A percentile compares a stretch with the other conserved stretches of the same genome.
Conservation (phyloP, 2,329 filamentous ascomycete genomes). For the Sporothrix variecibatus region DNA sequence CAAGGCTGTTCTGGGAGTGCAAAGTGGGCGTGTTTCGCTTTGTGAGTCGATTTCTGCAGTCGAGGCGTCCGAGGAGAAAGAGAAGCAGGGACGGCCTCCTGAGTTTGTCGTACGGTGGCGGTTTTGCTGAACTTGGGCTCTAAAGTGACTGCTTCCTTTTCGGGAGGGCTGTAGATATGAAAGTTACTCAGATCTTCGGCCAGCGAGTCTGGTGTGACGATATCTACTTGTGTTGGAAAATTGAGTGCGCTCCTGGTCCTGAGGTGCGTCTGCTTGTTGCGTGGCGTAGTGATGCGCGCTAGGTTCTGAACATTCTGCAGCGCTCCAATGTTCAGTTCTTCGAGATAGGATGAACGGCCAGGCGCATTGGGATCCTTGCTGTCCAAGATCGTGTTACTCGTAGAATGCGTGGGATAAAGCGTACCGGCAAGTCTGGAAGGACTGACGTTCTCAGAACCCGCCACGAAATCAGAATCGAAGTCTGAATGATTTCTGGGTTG, state of each 20-base stretch:
- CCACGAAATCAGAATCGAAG: not conserved
- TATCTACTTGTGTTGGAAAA: not conserved
- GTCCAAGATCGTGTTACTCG: not conserved
- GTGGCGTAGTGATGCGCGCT: not conserved
- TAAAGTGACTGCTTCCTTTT: not conserved
- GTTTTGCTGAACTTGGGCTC: constrained; percentile 1
- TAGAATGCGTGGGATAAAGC: not conserved
- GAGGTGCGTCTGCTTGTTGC: constrained; percentile 3
- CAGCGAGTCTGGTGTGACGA: constrained; percentile 36
- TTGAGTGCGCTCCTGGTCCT: not conserved
- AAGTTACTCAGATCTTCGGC: constrained; percentile 40
- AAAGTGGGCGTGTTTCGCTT: constrained; percentile 24
- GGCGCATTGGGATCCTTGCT: constrained; percentile 3
- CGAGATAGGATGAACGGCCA: constrained; percentile 20
- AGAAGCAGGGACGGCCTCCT: not conserved
- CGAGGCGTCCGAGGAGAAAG: not conserved
- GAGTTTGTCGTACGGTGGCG: not conserved
- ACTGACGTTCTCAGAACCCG: constrained; percentile 19
- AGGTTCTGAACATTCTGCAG: constrained; percentile 24
- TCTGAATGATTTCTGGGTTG: constrained; percentile 2
- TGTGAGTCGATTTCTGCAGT: not conserved
- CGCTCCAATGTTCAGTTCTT: constrained; percentile 21
- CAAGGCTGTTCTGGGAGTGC: constrained; percentile 15
- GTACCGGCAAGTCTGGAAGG: constrained; percentile 12
- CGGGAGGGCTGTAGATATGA: constrained; percentile 34